Evolutionary conservation across 371 early-diverging fungal species (phyloP).

Genomic region (Coemansia sp.): DNA sequence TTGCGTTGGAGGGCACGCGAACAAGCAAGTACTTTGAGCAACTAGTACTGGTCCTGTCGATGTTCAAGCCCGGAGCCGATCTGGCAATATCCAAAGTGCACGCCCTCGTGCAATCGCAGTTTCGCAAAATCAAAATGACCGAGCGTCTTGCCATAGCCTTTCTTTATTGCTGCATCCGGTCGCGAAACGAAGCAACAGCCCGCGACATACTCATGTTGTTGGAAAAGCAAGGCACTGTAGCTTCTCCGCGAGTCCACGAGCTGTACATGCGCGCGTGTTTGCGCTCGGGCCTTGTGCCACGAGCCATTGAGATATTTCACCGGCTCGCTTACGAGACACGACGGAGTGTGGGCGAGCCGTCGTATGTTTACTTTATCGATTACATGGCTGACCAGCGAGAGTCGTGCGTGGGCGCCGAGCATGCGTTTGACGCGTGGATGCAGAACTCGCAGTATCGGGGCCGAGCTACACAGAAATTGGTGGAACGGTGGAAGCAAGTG

Average conservation of each 20-base stretch:
- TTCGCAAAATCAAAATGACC: neutral
- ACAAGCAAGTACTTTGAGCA: conserved; percentile 18
- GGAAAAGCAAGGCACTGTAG: neutral
- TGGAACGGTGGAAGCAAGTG: conserved; percentile 1
- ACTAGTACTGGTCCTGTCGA: conserved; percentile 17
- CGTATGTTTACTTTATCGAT: conserved; percentile 19
- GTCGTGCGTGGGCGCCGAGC: conserved; percentile 30
- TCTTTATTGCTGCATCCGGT: conserved; percentile 34
- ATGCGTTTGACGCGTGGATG: conserved; percentile 39
- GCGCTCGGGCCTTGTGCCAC: conserved; percentile 4
- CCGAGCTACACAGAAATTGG: conserved; percentile 5
- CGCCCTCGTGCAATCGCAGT: conserved; percentile 13
- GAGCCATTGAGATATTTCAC: conserved; percentile 19
- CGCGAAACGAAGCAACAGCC: conserved; percentile 18
- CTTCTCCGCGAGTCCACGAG: conserved; percentile 23
- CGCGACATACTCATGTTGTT: neutral
- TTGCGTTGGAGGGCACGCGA: conserved; percentile 20
- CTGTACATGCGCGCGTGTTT: conserved; percentile 35
- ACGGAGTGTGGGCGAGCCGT: conserved; percentile 8
- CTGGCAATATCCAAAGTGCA: conserved; percentile 3
- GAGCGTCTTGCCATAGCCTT: conserved; percentile 16
- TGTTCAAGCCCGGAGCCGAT: conserved; percentile 8
- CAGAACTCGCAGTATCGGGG: conserved; percentile 17
- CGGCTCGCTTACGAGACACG: conserved; percentile 17
- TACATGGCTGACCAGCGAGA: conserved; percentile 18